Percentiles rank a stretch among this genome's conserved stretches.
Conservation (phyloP, 2,329 filamentous ascomycete genomes). For the Cucurbitaria berberidis region DNA sequence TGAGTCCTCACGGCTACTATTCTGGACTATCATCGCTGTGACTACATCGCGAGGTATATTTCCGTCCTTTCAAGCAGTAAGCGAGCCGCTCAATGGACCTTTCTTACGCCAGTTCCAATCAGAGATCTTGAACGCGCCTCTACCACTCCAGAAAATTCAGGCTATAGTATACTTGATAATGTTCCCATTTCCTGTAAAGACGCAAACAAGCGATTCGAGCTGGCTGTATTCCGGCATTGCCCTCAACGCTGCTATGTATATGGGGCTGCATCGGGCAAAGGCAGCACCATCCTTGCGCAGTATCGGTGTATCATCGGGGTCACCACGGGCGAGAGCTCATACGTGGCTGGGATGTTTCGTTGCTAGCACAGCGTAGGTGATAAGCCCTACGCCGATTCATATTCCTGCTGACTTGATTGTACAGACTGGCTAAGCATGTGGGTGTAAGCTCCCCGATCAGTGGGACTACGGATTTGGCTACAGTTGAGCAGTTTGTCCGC, state of each 20-base stretch:
- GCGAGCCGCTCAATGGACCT: constrained; percentile 8
- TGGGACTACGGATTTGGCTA: constrained; percentile 18
- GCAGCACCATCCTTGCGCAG: constrained; percentile 19
- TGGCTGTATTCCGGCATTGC: constrained; percentile 33
- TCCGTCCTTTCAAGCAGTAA: constrained; percentile 10
- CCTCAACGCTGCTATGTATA: constrained; percentile 29
- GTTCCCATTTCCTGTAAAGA: constrained; percentile 21
- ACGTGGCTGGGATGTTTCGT: constrained; percentile 33
- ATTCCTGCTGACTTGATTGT: background rate
- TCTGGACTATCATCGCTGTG: constrained; percentile 30
- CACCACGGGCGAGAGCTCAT: constrained; percentile 18
- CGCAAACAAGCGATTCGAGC: constrained; percentile 23
- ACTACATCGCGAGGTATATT: constrained; percentile 12
- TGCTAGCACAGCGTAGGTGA: constrained; percentile 23
- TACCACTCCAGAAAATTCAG: constrained; percentile 28
- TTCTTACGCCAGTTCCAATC: constrained; percentile 13
- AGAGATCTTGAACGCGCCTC: constrained; percentile 20
- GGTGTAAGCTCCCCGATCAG: constrained; percentile 24
- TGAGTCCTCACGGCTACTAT: constrained; percentile 24
- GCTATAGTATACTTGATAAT: constrained; percentile 24
- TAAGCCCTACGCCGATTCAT: background rate
- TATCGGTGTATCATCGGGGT: constrained; percentile 21
- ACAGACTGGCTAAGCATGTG: constrained; percentile 25
- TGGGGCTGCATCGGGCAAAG: constrained; percentile 26
- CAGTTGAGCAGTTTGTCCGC: constrained; percentile 26